Evolutionary conservation across 768 basidiomycete genomes (phyloP).

Genomic region (Solioccasus polychromus): DNA sequence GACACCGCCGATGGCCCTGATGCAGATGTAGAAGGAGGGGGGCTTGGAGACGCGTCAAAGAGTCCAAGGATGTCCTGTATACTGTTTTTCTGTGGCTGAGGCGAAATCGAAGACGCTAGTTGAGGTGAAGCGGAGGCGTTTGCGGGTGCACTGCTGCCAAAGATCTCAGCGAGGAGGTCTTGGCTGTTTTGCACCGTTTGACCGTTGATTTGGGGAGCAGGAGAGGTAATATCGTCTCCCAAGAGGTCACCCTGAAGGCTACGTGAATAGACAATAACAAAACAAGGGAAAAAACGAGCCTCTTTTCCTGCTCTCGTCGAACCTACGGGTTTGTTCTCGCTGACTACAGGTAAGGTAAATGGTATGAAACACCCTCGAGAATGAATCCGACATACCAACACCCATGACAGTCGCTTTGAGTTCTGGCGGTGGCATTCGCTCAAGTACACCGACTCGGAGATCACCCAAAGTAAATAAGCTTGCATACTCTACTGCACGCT

Average conservation of each 20-base stretch:
- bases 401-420: constrained; percentile 97
- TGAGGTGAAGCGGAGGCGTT: constrained; percentile 26
- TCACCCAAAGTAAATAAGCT: constrained; percentile 77
- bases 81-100: constrained; percentile 51
- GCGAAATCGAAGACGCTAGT: constrained; percentile 39
- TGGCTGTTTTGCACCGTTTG: constrained; percentile 61
- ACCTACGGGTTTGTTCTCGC: constrained; percentile 95
- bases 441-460: constrained; percentile 80
- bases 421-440: constrained; percentile 99
- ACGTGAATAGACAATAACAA: background rate
- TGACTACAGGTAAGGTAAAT: constrained; percentile 49
- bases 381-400: constrained; percentile 52
- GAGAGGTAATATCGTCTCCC: constrained; percentile 65
- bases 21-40: constrained; percentile 24
- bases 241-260: constrained; percentile 62
- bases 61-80: constrained; percentile 91
- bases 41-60: constrained; percentile 56
- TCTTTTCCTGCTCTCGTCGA: constrained; percentile 79
- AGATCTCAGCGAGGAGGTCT: constrained; percentile 90
- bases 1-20: constrained; percentile 25
- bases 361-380: background rate
- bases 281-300: constrained; percentile 36
- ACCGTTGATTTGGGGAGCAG: constrained; percentile 42
- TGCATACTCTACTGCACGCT: constrained; percentile 93
- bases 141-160: constrained; percentile 51